Percentiles rank a stretch among this genome's conserved stretches.
Conservation (phyloP, 2,329 filamentous ascomycete species). For the Pyrenochaeta sp. region DNA sequence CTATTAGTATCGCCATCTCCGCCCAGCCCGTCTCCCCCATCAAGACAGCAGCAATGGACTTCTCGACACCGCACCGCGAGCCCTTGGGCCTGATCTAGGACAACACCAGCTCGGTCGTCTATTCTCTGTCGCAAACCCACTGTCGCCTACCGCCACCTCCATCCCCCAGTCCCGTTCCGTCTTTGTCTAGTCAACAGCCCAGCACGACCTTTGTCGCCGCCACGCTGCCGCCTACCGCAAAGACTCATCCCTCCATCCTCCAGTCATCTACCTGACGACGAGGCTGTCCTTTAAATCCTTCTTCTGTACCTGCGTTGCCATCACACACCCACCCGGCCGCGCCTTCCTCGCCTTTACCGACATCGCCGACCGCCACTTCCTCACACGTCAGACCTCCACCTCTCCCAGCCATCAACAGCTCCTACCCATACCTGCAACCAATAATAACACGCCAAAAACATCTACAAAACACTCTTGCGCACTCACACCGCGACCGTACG, state of each 20-base stretch:
- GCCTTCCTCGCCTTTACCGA: slow-evolving; percentile 26
- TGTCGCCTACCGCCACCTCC: slow-evolving; percentile 22
- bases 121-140: slow-evolving; percentile 26
- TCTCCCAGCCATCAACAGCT: slow-evolving; percentile 25
- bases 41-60: slow-evolving; percentile 46
- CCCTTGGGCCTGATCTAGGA: slow-evolving; percentile 44
- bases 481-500: slow-evolving; percentile 25
- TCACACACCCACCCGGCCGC: slow-evolving; percentile 11
- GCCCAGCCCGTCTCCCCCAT: slow-evolving; percentile 35
- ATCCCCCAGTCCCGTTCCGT: slow-evolving; percentile 22
- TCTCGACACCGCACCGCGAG: slow-evolving; percentile 42
- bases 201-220: slow-evolving; percentile 36
- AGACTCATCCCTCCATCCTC: slow-evolving; percentile 27
- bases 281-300: slow-evolving; percentile 23
- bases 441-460: slow-evolving; percentile 37
- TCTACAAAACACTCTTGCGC: slow-evolving; percentile 19
- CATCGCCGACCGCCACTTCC: slow-evolving; percentile 39
- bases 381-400: slow-evolving; percentile 32
- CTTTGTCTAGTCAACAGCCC: slow-evolving; percentile 38
- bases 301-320: slow-evolving; percentile 20
- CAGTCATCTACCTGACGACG: slow-evolving; percentile 25
- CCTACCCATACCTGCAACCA: slow-evolving; percentile 30
- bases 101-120: slow-evolving; percentile 27
- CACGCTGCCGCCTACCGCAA: slow-evolving; percentile 39
- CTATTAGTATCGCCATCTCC: slow-evolving; percentile 40